Evolutionary conservation across 1,139 yeast genomes (phyloP).

Genomic region (Candida sanyaensis): DNA sequence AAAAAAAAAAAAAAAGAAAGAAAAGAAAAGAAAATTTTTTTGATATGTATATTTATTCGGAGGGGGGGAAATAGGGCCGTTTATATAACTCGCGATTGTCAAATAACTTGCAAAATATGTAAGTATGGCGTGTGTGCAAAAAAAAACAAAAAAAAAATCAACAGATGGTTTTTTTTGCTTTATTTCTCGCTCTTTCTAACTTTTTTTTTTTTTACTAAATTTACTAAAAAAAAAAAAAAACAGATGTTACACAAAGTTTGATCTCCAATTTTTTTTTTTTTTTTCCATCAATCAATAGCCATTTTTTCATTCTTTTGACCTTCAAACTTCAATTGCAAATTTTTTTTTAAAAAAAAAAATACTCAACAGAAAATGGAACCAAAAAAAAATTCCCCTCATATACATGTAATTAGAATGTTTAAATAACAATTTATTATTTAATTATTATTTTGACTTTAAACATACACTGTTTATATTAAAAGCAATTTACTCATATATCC

Average conservation of each 20-base stretch:
- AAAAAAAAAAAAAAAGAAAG: background rate
- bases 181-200: background rate
- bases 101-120: background rate
- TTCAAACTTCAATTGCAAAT: background rate
- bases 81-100: background rate
- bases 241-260: background rate
- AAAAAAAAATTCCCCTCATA: slow-evolving; percentile 2
- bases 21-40: background rate
- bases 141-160: background rate
- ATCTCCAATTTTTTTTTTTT: background rate
- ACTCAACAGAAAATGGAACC: slow-evolving; percentile 2
- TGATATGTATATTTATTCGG: background rate
- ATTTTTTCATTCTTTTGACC: background rate
- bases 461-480: too few relatives aligned
- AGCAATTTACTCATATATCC: background rate
- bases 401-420: background rate
- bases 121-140: slow-evolving; percentile 1
- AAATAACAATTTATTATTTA: background rate
- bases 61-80: background rate
- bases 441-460: too few relatives aligned
- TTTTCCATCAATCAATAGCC: background rate
- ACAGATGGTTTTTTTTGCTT: background rate
- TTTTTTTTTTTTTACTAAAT: slow-evolving; percentile 1
- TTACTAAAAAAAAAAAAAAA: background rate
- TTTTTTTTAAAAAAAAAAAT: too few relatives aligned